Evolutionary conservation across 2,329 filamentous ascomycete species (phyloP).

Genomic region (Hypoxylon sp.): DNA sequence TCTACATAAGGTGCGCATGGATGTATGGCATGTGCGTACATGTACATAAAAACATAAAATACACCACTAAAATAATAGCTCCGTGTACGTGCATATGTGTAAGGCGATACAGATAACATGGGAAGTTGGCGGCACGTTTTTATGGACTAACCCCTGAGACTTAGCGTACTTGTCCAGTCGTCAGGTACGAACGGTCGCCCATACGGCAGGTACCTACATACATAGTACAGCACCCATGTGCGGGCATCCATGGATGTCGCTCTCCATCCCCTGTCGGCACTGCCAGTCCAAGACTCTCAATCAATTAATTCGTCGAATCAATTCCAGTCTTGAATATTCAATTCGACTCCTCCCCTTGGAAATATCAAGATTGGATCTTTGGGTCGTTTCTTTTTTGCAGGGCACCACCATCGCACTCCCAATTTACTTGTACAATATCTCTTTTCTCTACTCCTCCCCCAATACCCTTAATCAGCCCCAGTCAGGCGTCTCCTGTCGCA

Average conservation of each 20-base stretch:
- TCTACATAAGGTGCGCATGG: not conserved
- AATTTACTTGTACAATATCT: constrained; percentile 35
- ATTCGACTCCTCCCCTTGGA: constrained; percentile 32
- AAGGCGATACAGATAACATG: not conserved
- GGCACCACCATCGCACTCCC: constrained; percentile 16
- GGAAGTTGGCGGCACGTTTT: not conserved
- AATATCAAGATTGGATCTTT: constrained; percentile 37
- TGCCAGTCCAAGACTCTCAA: constrained; percentile 25
- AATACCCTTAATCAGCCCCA: constrained; percentile 30
- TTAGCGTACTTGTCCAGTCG: constrained; percentile 33
- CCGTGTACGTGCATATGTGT: constrained; percentile 11
- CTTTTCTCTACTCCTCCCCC: constrained; percentile 5
- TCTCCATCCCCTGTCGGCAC: constrained; percentile 24
- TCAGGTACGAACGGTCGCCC: constrained; percentile 32
- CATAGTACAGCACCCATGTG: constrained; percentile 2
- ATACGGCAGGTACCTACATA: constrained; percentile 25
- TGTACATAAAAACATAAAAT: not conserved
- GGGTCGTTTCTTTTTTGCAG: constrained; percentile 21
- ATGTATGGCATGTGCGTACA: no score
- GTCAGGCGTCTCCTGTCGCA: constrained; percentile 52
- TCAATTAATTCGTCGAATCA: constrained; percentile 41
- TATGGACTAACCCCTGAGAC: constrained; percentile 33
- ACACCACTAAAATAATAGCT: constrained; percentile 8
- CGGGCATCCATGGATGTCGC: constrained; percentile 15
- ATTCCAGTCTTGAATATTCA: constrained; percentile 41